phyloP scores from a whole-genome alignment of 2,329 filamentous ascomycete species.

The Aspergillus novofumigatus region DNA sequence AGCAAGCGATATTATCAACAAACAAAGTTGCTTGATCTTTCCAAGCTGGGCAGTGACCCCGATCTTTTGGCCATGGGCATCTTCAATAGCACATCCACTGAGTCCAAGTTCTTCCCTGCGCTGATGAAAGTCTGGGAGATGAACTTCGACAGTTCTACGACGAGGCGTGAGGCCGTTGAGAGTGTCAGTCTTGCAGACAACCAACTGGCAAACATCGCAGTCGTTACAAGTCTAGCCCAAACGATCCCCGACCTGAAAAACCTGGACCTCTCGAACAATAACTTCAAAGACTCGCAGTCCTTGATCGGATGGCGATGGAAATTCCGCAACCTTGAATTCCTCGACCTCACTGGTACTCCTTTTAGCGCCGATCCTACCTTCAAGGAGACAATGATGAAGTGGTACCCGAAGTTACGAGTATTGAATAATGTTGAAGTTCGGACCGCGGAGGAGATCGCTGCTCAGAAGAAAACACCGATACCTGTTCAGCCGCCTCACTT shows the following conservation, averaged over 20 bases:
- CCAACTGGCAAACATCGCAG: conserved; percentile 65
- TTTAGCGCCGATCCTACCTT: conserved; percentile 61
- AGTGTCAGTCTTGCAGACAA: conserved; percentile 82
- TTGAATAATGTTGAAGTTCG: conserved; percentile 73
- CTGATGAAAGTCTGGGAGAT: conserved; percentile 82
- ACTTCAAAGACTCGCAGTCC: conserved; percentile 63
- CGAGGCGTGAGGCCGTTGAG: conserved; percentile 72
- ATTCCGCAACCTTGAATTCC: conserved; percentile 72
- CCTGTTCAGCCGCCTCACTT: conserved; percentile 64
- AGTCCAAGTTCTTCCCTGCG: conserved; percentile 85
- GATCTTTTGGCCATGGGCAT: conserved; percentile 70
- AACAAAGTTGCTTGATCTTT: conserved; percentile 76
- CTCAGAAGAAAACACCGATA: conserved; percentile 55
- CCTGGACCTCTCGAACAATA: conserved; percentile 82
- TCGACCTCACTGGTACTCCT: conserved; percentile 75
- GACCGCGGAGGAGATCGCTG: conserved; percentile 64
- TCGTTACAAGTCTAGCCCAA: conserved; percentile 69
- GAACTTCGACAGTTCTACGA: conserved; percentile 66
- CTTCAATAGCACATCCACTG: conserved; percentile 65
- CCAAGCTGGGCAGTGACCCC: conserved; percentile 68
- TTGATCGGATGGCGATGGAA: conserved; percentile 74
- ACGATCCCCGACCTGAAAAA: conserved; percentile 84
- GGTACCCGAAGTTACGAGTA: conserved; percentile 76
- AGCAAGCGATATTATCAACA: conserved; percentile 67
- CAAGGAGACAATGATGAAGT: conserved; percentile 65